A percentile compares a stretch with the other conserved stretches of the same genome.
phyloP scores from a whole-genome alignment of 768 basidiomycete species.

The Tephrocybe sp. region DNA sequence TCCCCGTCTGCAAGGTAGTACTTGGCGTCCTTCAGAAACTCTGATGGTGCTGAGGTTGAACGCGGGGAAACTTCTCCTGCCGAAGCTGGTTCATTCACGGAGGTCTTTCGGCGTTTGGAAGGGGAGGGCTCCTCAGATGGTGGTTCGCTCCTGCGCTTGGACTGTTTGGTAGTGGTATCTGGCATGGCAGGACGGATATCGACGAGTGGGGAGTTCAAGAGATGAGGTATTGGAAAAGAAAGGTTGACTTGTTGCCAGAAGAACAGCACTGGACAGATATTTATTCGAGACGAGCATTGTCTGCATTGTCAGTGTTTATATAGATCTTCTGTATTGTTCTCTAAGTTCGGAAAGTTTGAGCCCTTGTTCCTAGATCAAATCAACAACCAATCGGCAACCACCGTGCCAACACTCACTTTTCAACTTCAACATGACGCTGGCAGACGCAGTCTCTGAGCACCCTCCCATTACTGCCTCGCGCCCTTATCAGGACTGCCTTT shows the following conservation, averaged over 20 bases:
- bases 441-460: too few relatives aligned
- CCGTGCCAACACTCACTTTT: too few relatives aligned
- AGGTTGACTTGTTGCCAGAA: too few relatives aligned
- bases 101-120: background rate
- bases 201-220: background rate
- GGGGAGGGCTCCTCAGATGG: background rate
- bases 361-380: too few relatives aligned
- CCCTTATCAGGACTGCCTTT: conserved; percentile 53
- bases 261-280: too few relatives aligned
- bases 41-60: background rate
- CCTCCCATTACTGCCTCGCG: background rate
- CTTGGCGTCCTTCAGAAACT: conserved; percentile 10
- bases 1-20: conserved; percentile 24
- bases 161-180: background rate
- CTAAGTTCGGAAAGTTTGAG: too few relatives aligned
- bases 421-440: too few relatives aligned
- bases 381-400: too few relatives aligned
- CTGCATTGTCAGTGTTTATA: too few relatives aligned
- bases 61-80: background rate
- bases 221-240: background rate
- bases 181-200: background rate
- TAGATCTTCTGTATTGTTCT: too few relatives aligned
- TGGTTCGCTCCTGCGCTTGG: background rate
- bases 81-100: background rate
- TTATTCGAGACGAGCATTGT: too few relatives aligned